Percentiles rank a stretch among this genome's conserved stretches.
These are phyloP conservation scores for Citrullus colocynthis DNA, from an alignment of 306 rosid species.

Conservation along the genomic window DNA sequence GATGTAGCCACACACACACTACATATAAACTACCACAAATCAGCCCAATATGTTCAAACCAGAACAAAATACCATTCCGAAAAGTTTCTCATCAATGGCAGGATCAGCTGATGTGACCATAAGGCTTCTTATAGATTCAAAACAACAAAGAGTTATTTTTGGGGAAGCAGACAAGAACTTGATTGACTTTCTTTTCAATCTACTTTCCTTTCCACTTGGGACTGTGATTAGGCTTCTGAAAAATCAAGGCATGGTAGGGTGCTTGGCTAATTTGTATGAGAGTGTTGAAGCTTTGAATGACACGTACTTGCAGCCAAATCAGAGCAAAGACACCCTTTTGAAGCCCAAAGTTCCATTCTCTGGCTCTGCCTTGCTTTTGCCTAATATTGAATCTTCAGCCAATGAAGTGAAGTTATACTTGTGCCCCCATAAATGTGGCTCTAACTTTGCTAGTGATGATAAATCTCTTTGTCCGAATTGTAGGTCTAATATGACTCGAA, in stretches of 20 bases:
- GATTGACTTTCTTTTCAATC: too few relatives aligned
- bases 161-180: too few relatives aligned
- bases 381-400: not conserved
- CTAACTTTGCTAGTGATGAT: not conserved
- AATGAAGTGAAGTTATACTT: not conserved
- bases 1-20: too few relatives aligned
- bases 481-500: rapidly evolving
- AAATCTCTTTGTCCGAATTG: not conserved
- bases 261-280: conserved; percentile 24
- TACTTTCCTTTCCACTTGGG: conserved; percentile 23
- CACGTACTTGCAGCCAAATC: conserved; percentile 18
- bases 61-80: too few relatives aligned
- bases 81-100: not conserved
- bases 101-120: not conserved
- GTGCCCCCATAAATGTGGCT: not conserved
- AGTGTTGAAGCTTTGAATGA: conserved; percentile 26
- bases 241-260: conserved; percentile 22
- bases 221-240: conserved; percentile 15
- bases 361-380: not conserved
- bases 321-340: conserved; percentile 13
- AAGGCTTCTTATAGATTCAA: conserved; percentile 9
- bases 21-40: too few relatives aligned
- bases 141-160: not conserved
- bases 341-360: not conserved
- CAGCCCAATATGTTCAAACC: too few relatives aligned